These are phyloP conservation scores for Trichoderma pleuroti DNA, from an alignment of 2,329 filamentous ascomycete genomes.

Conservation along the genomic window DNA sequence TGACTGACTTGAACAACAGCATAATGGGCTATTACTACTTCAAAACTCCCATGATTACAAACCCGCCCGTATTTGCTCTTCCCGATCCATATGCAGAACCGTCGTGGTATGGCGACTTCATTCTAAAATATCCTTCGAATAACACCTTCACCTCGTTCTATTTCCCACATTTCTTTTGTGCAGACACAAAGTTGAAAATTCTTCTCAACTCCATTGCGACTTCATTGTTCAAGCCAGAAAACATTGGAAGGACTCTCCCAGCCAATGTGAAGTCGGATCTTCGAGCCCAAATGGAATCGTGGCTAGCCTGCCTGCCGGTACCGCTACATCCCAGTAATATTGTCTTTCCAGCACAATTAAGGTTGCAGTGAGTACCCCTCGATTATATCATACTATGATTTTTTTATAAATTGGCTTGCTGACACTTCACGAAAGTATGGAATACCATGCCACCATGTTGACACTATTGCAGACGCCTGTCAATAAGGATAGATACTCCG, in stretches of 20 bases:
- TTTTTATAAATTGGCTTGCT: not conserved
- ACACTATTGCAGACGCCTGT: not conserved
- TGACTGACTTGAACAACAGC: not conserved
- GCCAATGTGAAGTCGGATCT: conserved; percentile 19
- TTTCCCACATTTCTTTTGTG: conserved; percentile 28
- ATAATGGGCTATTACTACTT: not conserved
- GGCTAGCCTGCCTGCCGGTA: conserved; percentile 23
- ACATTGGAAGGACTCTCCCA: conserved; percentile 18
- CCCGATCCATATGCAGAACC: conserved; percentile 24
- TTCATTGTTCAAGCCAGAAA: not conserved
- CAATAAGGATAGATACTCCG: not conserved
- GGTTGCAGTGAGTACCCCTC: conserved; percentile 29
- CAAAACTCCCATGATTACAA: conserved; percentile 24
- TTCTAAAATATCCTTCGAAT: conserved; percentile 30
- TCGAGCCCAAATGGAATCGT: conserved; percentile 24
- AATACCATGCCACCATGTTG: not conserved
- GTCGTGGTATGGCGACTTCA: conserved; percentile 31
- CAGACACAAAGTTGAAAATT: conserved; percentile 26
- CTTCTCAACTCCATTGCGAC: conserved; percentile 30
- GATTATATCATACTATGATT: not conserved
- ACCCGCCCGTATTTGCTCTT: conserved; percentile 27
- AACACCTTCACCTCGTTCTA: conserved; percentile 21
- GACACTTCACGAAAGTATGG: not conserved
- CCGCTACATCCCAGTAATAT: conserved; percentile 22
- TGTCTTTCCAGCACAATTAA: conserved; percentile 30